These are phyloP conservation scores for Plasmodium blacklocki DNA, from an alignment of 169 alveolate species.

Conservation along the genomic window DNA sequence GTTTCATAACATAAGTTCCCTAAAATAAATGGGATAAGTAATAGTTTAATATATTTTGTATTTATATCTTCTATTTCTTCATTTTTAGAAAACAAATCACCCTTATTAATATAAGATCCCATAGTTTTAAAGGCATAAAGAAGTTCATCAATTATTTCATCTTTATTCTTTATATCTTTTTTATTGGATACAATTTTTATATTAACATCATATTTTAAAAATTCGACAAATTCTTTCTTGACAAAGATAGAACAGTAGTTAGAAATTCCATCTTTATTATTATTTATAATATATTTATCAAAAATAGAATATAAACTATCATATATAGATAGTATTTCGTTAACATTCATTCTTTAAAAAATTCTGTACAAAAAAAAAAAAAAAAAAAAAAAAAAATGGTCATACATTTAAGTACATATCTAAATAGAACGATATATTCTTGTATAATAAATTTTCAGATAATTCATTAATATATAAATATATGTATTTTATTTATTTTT, in stretches of 20 bases:
- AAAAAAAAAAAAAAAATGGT: no score
- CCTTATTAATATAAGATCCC: constrained; percentile 15
- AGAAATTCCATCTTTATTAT: constrained; percentile 1
- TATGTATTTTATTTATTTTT: no score
- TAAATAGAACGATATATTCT: no score
- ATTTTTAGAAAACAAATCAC: constrained; percentile 50
- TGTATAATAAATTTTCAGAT: no score
- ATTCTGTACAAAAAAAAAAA: no score
- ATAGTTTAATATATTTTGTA: constrained; percentile 22
- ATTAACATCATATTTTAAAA: background rate
- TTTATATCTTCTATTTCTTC: constrained; percentile 55
- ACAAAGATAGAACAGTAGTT: constrained; percentile 21
- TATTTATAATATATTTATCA: constrained; percentile 35
- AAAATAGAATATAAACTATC: constrained; percentile 36
- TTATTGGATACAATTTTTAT: background rate
- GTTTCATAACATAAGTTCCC: constrained; percentile 38
- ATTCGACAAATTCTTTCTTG: constrained; percentile 30
- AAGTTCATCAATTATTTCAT: constrained; percentile 47
- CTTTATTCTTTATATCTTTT: constrained; percentile 17
- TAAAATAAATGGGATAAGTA: constrained; percentile 36
- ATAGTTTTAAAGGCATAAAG: constrained; percentile 34
- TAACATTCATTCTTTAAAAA: background rate
- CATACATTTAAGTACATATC: no score
- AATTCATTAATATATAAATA: no score
- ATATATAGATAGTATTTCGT: constrained; percentile 3